Evolutionary conservation across 163 green algal genomes (phyloP).

Genomic region (Volvox carteri): DNA sequence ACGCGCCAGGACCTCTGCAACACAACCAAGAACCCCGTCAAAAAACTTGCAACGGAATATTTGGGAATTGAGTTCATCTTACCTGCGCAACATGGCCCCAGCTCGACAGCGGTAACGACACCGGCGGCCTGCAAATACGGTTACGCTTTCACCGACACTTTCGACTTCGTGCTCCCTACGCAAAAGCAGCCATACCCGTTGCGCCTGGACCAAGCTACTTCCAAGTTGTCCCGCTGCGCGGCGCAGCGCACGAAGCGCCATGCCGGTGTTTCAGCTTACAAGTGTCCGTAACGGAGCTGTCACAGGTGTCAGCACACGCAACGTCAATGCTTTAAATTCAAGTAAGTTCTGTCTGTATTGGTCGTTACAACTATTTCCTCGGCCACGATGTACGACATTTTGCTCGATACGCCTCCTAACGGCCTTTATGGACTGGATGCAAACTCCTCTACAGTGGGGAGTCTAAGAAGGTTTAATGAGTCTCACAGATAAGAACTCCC

Average conservation of each 20-base stretch:
- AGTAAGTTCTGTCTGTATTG: too few relatives aligned
- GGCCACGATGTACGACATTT: neutral
- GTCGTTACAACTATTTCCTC: neutral
- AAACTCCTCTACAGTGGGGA: too few relatives aligned
- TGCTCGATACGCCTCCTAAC: conserved; percentile 12
- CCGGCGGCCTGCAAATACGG: conserved; percentile 43
- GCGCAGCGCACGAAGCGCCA: conserved; percentile 47
- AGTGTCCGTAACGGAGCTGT: neutral
- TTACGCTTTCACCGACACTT: conserved; percentile 24
- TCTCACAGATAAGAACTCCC: too few relatives aligned
- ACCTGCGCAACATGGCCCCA: conserved; percentile 37
- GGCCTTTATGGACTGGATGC: too few relatives aligned
- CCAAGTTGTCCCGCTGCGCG: conserved; percentile 46
- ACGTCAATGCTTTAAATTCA: neutral
- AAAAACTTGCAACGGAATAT: neutral
- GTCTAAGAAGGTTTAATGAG: too few relatives aligned
- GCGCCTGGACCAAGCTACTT: conserved; percentile 35
- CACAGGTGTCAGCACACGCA: neutral
- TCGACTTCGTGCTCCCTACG: too few relatives aligned
- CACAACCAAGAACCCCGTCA: neutral
- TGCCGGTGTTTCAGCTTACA: conserved; percentile 29
- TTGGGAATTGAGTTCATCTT: neutral
- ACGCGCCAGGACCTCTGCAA: conserved; percentile 40
- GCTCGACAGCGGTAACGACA: conserved; percentile 38
- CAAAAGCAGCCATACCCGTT: conserved; percentile 4